Conservation (phyloP, 2,329 filamentous ascomycete species). For the Talaromyces sp. region DNA sequence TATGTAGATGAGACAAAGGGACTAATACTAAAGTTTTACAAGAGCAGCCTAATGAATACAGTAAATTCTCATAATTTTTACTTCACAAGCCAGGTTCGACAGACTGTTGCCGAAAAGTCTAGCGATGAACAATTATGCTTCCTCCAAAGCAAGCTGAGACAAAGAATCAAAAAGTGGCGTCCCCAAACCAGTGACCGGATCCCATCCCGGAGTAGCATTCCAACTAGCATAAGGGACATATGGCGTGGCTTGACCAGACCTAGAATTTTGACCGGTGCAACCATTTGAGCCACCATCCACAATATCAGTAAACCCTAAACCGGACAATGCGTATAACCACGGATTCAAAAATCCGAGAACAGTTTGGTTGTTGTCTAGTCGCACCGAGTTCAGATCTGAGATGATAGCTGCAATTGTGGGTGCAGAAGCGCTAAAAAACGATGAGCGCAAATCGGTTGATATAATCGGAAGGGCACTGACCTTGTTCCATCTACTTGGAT, state of each 20-base stretch:
- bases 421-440: constrained; percentile 49
- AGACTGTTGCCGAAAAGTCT: not conserved
- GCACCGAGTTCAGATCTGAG: constrained; percentile 62
- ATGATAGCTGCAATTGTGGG: constrained; percentile 64
- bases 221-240: constrained; percentile 47
- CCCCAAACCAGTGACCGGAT: constrained; percentile 42
- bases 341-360: constrained; percentile 61
- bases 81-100: not conserved
- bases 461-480: constrained; percentile 22
- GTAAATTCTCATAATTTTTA: not conserved
- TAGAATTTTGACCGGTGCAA: constrained; percentile 39
- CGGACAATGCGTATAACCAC: constrained; percentile 53
- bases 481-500: constrained; percentile 48
- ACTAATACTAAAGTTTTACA: not conserved
- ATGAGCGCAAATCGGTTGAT: constrained; percentile 14
- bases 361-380: constrained; percentile 53
- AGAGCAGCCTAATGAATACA: not conserved
- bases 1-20: too few relatives aligned
- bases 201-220: constrained; percentile 48
- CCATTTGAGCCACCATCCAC: constrained; percentile 47
- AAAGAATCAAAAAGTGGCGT: constrained; percentile 30
- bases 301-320: constrained; percentile 49
- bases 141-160: constrained; percentile 19
- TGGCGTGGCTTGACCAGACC: constrained; percentile 33
- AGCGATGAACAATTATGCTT: constrained; percentile 4